These are phyloP conservation scores for Ensete glaucum DNA, from an alignment of 176 grass and related monocot genomes.

Conservation along the genomic window DNA sequence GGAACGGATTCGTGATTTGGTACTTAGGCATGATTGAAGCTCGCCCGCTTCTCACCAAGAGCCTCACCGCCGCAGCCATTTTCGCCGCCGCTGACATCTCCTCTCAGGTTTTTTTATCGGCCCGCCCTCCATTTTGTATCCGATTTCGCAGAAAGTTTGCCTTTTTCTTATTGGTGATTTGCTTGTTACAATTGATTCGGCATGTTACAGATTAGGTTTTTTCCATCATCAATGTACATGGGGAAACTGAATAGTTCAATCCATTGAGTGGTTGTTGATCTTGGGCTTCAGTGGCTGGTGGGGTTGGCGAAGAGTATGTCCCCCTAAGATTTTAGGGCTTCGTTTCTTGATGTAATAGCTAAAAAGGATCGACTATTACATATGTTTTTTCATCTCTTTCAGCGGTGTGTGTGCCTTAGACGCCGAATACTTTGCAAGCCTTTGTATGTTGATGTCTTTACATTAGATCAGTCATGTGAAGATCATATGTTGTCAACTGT, in stretches of 20 bases:
- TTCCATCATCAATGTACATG: background rate
- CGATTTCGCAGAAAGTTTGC: background rate
- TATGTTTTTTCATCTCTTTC: too few species aligned
- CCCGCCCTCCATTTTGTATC: background rate
- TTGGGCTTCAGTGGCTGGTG: background rate
- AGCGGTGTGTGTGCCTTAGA: too few species aligned
- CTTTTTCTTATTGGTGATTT: background rate
- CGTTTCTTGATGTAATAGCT: background rate
- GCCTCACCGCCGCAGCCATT: slow-evolving; percentile 75
- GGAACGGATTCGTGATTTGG: slow-evolving; percentile 49
- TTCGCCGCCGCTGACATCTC: slow-evolving; percentile 71
- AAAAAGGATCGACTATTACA: too few species aligned
- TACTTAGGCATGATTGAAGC: slow-evolving; percentile 64
- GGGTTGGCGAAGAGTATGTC: background rate
- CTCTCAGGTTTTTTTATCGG: slow-evolving; percentile 45
- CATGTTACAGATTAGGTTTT: background rate
- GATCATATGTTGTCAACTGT: too few species aligned
- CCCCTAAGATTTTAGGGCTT: background rate
- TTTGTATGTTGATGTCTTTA: too few species aligned
- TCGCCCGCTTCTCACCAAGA: slow-evolving; percentile 73
- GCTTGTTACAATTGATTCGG: background rate
- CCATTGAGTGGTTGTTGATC: background rate
- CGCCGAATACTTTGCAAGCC: too few species aligned
- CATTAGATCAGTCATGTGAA: too few species aligned
- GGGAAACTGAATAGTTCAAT: background rate